These are phyloP conservation scores for Eimeria acervulina DNA, from an alignment of 169 alveolate species.

Conservation along the genomic window DNA sequence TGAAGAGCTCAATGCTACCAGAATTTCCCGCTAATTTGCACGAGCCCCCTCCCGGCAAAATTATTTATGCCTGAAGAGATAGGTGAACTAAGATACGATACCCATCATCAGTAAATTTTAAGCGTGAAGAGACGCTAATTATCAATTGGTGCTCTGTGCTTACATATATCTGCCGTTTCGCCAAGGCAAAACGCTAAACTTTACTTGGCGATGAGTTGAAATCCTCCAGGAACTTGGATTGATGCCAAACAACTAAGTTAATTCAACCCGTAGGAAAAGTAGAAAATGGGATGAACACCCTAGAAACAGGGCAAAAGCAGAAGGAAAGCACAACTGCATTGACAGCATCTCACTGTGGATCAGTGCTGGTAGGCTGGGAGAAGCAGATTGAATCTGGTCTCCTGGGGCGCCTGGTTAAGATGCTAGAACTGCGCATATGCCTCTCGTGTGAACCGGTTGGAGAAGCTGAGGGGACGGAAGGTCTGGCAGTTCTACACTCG, in stretches of 20 bases:
- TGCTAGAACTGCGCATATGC: conserved; percentile 44
- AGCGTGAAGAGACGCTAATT: neutral
- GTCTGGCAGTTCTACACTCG: conserved; percentile 39
- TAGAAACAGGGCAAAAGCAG: neutral
- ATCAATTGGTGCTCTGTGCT: neutral
- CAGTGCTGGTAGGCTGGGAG: conserved; percentile 52
- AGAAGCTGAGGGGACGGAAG: conserved; percentile 28
- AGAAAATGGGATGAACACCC: neutral
- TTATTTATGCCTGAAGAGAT: neutral
- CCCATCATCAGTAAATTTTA: neutral
- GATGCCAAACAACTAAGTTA: neutral
- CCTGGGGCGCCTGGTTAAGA: conserved; percentile 52
- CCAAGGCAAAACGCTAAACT: neutral
- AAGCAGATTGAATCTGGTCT: conserved; percentile 9
- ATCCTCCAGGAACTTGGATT: neutral
- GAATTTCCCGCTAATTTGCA: neutral
- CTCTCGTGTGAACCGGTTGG: conserved; percentile 48
- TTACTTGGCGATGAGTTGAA: neutral
- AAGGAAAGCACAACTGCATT: neutral
- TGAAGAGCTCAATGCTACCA: neutral
- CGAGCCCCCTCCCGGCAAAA: neutral
- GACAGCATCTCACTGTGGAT: conserved; percentile 9
- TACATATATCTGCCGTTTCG: neutral
- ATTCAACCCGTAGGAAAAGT: neutral
- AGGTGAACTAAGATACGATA: neutral